Evolutionary conservation across 2,329 filamentous ascomycete species (phyloP), one percentile per base, ranked within the genome.

Genomic region (Alternaria conjuncta): DNA sequence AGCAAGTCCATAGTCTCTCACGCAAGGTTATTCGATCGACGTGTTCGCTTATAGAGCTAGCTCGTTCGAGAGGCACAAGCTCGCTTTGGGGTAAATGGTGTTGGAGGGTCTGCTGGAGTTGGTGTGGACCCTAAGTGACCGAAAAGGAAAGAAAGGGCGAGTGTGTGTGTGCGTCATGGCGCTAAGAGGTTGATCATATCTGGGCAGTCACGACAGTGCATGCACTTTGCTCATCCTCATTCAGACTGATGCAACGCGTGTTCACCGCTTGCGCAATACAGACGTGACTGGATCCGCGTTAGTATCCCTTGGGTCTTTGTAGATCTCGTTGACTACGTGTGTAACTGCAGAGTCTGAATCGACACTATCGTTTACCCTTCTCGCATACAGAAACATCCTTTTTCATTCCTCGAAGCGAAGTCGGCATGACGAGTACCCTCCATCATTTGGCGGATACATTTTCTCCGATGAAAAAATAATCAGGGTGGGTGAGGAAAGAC

Each of bases 391-490:
- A 53, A 36, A 32, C 49, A 36, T n/a, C 2, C 15, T 6, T 15
- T 21, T 53, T n/a, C 13, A 36, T 12, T 18, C 15, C 36, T 18
- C 36, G 36, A n/a, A 53, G 49, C 30, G 49, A 53, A 1, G 3
- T 36, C 2, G 5, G 11, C 8, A n/a, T 18, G 49, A 53, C 20
- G 28, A 53, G 28, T 21, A 23, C 21, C 21, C 49, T 15, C n/a
- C 28, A 13, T 32, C 49, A 53, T 36, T 53, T 36, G 49, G 49
- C 49, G 20, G 49, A 53, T 53, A 36, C 28, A n/a, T 53, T 53
- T 36, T 53, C 49, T 53, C 49, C 49, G 49, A 36, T 36, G 49
- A 36, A 53, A 53, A 53, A 53, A 53, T 28, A 23, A n/a, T 32
- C 9, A 21, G 32, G 9, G 28, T 36, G 49, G 26, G 30, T 18